phyloP scores from a whole-genome alignment of 208 protist genomes.

The Leishmania mexicana region DNA sequence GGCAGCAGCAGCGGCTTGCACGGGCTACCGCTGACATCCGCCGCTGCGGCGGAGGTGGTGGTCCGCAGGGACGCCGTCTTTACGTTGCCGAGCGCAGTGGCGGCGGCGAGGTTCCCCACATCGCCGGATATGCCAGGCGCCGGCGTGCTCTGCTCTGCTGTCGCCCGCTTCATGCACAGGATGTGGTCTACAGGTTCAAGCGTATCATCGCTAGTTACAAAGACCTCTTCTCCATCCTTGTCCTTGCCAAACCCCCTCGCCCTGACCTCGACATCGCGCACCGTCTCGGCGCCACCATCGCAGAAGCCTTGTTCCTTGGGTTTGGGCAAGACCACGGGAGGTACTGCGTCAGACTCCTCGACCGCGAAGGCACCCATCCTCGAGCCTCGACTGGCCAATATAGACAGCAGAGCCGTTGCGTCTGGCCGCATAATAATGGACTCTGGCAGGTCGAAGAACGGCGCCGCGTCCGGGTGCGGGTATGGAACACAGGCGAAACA shows the following conservation, averaged over 20 bases:
- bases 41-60: not conserved
- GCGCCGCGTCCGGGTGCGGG: not conserved
- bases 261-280: not conserved
- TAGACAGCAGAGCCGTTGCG: not conserved
- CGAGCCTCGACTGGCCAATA: not conserved
- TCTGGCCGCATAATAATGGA: not conserved
- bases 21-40: not conserved
- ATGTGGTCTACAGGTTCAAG: not conserved
- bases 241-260: not conserved
- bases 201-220: not conserved
- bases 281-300: not conserved
- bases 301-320: not conserved
- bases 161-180: not conserved
- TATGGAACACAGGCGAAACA: constrained; percentile 15
- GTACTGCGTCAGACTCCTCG: not conserved
- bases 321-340: not conserved
- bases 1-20: not conserved
- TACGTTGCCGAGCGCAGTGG: not conserved
- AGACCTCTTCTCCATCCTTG: not conserved
- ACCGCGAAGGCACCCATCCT: not conserved
- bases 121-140: not conserved
- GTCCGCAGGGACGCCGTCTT: not conserved
- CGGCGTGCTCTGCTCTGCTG: not conserved
- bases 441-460: not conserved
- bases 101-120: not conserved